Evolutionary conservation across 2,329 filamentous ascomycete genomes (phyloP).

Genomic region (Cadophora sp.): DNA sequence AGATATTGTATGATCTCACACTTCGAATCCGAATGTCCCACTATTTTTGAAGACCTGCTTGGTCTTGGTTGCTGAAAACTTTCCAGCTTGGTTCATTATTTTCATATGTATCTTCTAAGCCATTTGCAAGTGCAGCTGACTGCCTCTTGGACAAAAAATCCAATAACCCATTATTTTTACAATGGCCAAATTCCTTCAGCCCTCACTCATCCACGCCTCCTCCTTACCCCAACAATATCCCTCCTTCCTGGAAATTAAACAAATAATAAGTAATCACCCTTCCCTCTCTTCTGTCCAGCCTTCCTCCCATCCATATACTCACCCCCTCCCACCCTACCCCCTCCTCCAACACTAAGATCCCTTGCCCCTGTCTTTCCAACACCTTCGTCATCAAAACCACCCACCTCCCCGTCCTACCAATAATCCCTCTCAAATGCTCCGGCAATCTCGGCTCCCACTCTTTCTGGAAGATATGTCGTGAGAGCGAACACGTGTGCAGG

Average conservation of each 20-base stretch:
- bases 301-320: background rate
- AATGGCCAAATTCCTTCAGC: no score
- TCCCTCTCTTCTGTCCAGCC: conserved; percentile 3
- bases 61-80: no score
- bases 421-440: conserved; percentile 4
- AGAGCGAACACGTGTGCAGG: conserved; percentile 7
- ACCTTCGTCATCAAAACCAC: conserved; percentile 5
- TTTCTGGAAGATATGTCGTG: background rate
- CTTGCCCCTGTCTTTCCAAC: background rate
- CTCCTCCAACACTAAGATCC: conserved; percentile 9
- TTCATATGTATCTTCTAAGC: no score
- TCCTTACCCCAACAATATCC: no score
- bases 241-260: background rate
- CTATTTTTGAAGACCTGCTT: no score
- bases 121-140: no score
- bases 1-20: no score
- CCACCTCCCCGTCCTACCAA: conserved; percentile 8
- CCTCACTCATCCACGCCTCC: no score
- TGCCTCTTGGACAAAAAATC: no score
- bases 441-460: conserved; percentile 5
- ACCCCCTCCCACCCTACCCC: background rate
- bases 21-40: no score
- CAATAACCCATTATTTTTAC: no score
- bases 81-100: no score
- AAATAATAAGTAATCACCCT: conserved; percentile 9